phyloP scores from a whole-genome alignment of 371 early-diverging fungal genomes.

The Apophysomyces elegans region DNA sequence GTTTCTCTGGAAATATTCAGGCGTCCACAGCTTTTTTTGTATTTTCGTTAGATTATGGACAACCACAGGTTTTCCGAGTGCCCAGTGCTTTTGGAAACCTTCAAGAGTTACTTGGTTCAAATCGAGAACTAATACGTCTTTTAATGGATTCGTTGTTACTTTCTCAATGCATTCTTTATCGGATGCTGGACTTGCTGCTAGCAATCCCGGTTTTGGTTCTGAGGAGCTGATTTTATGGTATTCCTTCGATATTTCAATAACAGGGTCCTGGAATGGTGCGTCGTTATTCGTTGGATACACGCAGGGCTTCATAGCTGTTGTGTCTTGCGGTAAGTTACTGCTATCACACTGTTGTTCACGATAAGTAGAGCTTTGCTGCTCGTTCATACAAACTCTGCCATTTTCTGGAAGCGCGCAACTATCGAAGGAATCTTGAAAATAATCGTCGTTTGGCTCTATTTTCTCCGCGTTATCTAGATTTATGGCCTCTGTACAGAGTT shows the following conservation, averaged over 20 bases:
- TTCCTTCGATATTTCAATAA: not conserved
- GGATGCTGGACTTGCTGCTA: too few species aligned
- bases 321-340: too few species aligned
- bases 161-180: too few species aligned
- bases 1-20: constrained; percentile 34
- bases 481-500: constrained; percentile 22
- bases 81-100: constrained; percentile 46
- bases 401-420: too few species aligned
- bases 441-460: not conserved
- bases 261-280: not conserved
- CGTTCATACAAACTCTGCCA: too few species aligned
- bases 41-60: constrained; percentile 28
- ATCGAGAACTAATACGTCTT: constrained; percentile 7
- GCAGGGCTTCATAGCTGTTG: not conserved
- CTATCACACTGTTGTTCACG: too few species aligned
- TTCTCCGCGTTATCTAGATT: not conserved
- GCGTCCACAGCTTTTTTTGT: constrained; percentile 40
- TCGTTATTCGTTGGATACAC: not conserved
- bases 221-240: too few species aligned
- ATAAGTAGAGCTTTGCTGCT: too few species aligned
- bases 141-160: too few species aligned
- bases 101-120: constrained; percentile 20
- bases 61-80: constrained; percentile 42
- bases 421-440: not conserved
- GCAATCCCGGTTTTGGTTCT: too few species aligned